These are phyloP conservation scores for Torulaspora franciscae DNA, from an alignment of 805 yeast species.

Conservation along the genomic window DNA sequence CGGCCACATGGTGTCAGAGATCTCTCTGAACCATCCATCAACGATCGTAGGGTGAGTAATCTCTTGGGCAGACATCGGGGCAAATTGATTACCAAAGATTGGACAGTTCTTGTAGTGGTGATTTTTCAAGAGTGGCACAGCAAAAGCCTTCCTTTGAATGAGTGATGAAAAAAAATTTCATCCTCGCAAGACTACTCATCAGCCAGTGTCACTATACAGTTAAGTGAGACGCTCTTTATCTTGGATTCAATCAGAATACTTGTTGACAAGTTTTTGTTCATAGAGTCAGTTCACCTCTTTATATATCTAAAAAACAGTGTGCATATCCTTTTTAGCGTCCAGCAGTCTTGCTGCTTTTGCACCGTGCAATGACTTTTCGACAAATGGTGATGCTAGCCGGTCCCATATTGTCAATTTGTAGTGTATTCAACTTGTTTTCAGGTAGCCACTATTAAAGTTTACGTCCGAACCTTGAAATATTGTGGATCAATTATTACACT, in stretches of 20 bases:
- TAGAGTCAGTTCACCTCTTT: no score
- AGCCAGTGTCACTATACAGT: no score
- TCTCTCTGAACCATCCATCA: constrained; percentile 95
- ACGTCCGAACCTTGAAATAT: background rate
- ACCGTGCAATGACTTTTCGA: no score
- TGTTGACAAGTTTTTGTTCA: no score
- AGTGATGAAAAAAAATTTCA: background rate
- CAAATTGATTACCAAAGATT: no score
- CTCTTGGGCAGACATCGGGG: constrained; percentile 31
- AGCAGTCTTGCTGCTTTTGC: no score
- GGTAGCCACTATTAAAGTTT: background rate
- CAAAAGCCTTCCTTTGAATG: background rate
- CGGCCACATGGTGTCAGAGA: constrained; percentile 96
- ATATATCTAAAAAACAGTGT: no score
- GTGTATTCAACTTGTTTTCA: background rate
- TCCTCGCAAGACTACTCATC: background rate
- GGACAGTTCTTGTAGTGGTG: background rate
- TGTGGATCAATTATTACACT: background rate
- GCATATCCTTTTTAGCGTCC: no score
- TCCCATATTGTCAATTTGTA: no score
- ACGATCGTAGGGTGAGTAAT: constrained; percentile 42
- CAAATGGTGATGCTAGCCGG: no score
- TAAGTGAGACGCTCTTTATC: no score
- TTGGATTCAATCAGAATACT: no score
- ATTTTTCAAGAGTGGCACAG: background rate